Evolutionary conservation across 2,329 filamentous ascomycete genomes (phyloP).

Genomic region (Fusarium heterosporum): DNA sequence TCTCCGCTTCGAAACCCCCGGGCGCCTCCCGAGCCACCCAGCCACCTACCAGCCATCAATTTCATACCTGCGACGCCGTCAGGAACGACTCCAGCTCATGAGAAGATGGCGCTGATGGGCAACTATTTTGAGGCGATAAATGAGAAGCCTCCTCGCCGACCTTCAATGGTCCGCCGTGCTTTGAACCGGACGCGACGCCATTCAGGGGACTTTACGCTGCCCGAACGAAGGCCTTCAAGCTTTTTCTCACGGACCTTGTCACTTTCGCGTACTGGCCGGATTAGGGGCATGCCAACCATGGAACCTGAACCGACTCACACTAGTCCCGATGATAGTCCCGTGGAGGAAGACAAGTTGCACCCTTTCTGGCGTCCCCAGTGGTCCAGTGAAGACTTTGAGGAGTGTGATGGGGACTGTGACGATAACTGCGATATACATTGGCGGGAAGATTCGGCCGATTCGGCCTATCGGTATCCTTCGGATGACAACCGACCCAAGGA

Average conservation of each 20-base stretch:
- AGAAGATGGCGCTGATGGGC: slow-evolving; percentile 64
- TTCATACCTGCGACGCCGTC: slow-evolving; percentile 74
- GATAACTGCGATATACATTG: slow-evolving; percentile 40
- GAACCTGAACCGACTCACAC: slow-evolving; percentile 54
- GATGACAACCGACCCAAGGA: slow-evolving; percentile 61
- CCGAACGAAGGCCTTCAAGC: slow-evolving; percentile 54
- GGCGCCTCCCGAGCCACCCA: slow-evolving; percentile 66
- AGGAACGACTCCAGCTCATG: slow-evolving; percentile 65
- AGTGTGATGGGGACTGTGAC: slow-evolving; percentile 49
- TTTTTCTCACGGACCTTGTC: slow-evolving; percentile 66
- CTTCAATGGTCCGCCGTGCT: slow-evolving; percentile 66
- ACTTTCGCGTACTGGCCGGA: slow-evolving; percentile 56
- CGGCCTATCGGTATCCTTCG: slow-evolving; percentile 60
- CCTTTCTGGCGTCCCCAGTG: slow-evolving; percentile 71
- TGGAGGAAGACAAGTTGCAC: slow-evolving; percentile 67
- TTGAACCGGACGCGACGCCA: slow-evolving; percentile 62
- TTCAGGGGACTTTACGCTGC: slow-evolving; percentile 57
- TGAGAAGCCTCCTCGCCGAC: slow-evolving; percentile 59
- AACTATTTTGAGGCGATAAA: slow-evolving; percentile 64
- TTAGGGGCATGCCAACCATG: slow-evolving; percentile 46
- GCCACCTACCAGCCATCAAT: slow-evolving; percentile 59
- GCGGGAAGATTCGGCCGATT: slow-evolving; percentile 54
- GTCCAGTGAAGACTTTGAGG: slow-evolving; percentile 50
- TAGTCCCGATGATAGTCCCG: slow-evolving; percentile 58
- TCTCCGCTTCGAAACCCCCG: slow-evolving; percentile 73